Evolutionary conservation across 176 grass and related monocot species (phyloP), one percentile per base, ranked within the genome.

Genomic region (Metroxylon sagu): DNA sequence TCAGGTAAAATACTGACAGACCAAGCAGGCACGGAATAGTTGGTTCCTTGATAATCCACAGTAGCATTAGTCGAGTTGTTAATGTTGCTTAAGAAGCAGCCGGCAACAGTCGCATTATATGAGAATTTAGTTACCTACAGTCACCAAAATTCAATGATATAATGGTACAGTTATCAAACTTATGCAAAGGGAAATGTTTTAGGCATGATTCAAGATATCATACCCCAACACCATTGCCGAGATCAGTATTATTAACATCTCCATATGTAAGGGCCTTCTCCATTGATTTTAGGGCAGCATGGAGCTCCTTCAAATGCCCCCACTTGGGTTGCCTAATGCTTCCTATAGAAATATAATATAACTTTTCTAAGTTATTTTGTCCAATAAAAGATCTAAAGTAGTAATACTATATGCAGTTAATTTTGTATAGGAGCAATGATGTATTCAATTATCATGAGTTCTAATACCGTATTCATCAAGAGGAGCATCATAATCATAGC

Each of bases 401-500:
- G 8, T 12, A 14, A 2, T 43, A 12, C 2, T 43, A 43, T 14
- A 3, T 12, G 8, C 0, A 3, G 35, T 10, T 43, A 14, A 43
- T 43, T 43, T 43, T 14, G 35, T 14, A 14, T 43, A 12, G 12
- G 35, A 43, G 8, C 7, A 43, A 43, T 43, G 10, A 43, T 7
- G 12, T 3, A 43, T 43, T 43, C 35, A 14, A 43, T 43, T 12
- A 43, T 12, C 35, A 43, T 14, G 35, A 43, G 21, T 43, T 60
- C 14, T 56, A 23, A 28, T 62, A 95, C 92, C 92, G 49, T 85
- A 96, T 30, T 96, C 92, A 61, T 96, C 92, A 1, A 96, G 68
- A 19, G 92, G 92, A 4, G 92, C 92, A 29, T 96, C 87, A 0
- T 96, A 96, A 62, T 96, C 92, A 10, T 96, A 96, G 64, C 74